Conservation (phyloP, 352 stramenopile species). For the Blastocystis sp. region DNA sequence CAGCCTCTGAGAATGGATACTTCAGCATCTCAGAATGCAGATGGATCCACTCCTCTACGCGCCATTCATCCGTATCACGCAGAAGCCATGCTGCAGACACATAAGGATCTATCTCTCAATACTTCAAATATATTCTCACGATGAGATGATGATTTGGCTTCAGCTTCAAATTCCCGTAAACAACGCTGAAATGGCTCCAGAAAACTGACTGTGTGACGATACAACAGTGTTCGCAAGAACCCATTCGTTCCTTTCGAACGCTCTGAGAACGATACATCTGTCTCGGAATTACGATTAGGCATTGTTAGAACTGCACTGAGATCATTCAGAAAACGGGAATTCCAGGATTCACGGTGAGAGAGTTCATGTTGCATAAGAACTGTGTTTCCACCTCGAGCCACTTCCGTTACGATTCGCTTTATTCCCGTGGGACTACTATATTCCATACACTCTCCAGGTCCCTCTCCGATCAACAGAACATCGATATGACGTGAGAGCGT, state of each 20-base stretch:
- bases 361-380: background rate
- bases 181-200: background rate
- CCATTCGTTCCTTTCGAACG: background rate
- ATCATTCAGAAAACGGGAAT: constrained; percentile 1
- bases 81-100: background rate
- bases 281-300: background rate
- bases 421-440: background rate
- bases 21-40: background rate
- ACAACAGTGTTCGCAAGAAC: background rate
- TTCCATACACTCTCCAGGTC: background rate
- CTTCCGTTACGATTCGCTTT: background rate
- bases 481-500: background rate
- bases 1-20: background rate
- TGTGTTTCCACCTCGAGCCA: background rate
- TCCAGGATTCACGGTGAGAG: background rate
- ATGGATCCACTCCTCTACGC: background rate
- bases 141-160: background rate
- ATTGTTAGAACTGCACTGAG: background rate
- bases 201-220: background rate
- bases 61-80: background rate
- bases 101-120: background rate
- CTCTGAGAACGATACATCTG: background rate
- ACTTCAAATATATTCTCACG: background rate
- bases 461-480: background rate
- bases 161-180: background rate